A percentile compares a stretch with the other conserved stretches of the same genome.
Evolutionary conservation across 768 basidiomycete genomes (phyloP).

Genomic region (Daedalea quercina): DNA sequence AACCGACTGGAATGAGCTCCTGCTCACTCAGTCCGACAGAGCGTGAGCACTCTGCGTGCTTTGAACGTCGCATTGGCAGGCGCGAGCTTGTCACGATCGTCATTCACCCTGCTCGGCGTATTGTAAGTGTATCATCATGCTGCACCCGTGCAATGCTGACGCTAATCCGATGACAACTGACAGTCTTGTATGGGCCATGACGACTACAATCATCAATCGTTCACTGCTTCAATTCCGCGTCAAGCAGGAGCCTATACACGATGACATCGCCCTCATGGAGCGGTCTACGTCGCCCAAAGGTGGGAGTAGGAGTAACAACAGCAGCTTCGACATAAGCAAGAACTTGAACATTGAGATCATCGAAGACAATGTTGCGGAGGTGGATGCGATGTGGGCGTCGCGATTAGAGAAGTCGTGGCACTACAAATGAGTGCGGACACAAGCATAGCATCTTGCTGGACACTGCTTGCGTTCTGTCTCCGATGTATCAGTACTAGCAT

Average conservation of each 20-base stretch:
- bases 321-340: background rate
- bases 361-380: background rate
- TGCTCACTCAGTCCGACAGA: constrained; percentile 5
- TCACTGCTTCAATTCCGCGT: constrained; percentile 27
- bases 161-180: no score
- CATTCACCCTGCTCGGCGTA: constrained; percentile 20
- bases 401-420: no score
- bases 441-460: no score
- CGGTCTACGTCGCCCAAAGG: background rate
- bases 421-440: no score
- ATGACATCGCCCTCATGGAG: background rate
- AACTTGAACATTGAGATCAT: background rate
- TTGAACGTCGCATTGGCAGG: constrained; percentile 23
- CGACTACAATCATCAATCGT: constrained; percentile 26
- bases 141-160: background rate
- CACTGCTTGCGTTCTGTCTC: no score
- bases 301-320: background rate
- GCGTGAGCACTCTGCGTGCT: constrained; percentile 19
- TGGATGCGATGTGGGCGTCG: background rate
- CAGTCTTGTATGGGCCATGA: constrained; percentile 31
- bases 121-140: constrained; percentile 15
- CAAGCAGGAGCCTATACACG: constrained; percentile 20
- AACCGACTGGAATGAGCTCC: no score
- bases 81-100: constrained; percentile 10
- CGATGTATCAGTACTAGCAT: no score